A percentile compares a stretch with the other conserved stretches of the same genome.
phyloP scores from a whole-genome alignment of 306 rosid species.

The Pachyrhizus erosus region DNA sequence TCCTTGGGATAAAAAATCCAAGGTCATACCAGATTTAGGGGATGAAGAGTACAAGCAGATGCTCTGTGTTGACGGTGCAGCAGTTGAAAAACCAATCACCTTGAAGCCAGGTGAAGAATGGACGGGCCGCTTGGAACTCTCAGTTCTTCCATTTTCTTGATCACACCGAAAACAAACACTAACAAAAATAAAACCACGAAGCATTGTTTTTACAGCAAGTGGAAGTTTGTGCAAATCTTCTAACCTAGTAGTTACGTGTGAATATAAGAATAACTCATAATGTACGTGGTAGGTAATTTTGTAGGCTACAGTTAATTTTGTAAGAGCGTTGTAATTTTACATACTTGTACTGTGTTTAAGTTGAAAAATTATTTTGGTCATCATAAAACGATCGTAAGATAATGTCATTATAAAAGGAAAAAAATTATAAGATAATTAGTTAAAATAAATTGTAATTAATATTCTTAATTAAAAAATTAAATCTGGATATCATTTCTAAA shows the following conservation, averaged over 20 bases:
- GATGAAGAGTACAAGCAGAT: slow-evolving; percentile 90
- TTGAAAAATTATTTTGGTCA: no score
- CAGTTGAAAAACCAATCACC: slow-evolving; percentile 74
- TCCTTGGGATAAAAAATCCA: slow-evolving; percentile 87
- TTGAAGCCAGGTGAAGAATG: slow-evolving; percentile 90
- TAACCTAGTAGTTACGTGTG: not conserved
- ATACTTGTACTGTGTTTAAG: no score
- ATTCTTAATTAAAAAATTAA: no score
- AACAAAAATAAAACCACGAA: slow-evolving; percentile 37
- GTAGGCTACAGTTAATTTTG: no score
- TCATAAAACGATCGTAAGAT: no score
- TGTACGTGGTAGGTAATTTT: no score
- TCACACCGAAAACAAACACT: slow-evolving; percentile 4
- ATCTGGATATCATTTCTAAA: no score
- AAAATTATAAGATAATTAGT: no score
- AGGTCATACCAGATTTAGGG: slow-evolving; percentile 71
- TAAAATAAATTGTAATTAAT: no score
- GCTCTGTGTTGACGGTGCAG: slow-evolving; percentile 89
- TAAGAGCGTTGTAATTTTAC: no score
- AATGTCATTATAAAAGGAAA: no score
- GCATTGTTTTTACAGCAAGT: slow-evolving; percentile 36
- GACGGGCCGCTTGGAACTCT: slow-evolving; percentile 83
- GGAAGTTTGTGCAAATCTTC: slow-evolving; percentile 33
- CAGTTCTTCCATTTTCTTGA: slow-evolving; percentile 64
- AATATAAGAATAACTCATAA: no score